Evolutionary conservation across 805 yeast genomes (phyloP).

Genomic region (Kazachstania taianensis): DNA sequence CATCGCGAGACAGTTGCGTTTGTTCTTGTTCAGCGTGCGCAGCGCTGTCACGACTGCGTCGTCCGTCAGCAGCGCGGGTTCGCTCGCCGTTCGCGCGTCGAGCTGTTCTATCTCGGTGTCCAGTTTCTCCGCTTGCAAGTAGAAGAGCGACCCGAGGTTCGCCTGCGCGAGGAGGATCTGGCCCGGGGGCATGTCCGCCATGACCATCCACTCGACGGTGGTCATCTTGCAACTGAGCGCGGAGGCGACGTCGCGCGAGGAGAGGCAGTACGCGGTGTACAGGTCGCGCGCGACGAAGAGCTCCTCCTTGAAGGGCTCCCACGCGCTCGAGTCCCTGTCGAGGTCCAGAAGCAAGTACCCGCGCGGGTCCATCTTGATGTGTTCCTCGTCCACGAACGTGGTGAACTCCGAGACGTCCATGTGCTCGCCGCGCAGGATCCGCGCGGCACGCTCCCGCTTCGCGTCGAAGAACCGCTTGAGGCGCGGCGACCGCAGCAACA

Average conservation of each 20-base stretch:
- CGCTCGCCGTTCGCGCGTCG: constrained; percentile 20
- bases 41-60: constrained; percentile 18
- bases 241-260: constrained; percentile 53
- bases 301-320: constrained; percentile 72
- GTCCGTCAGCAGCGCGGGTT: constrained; percentile 14
- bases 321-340: constrained; percentile 38
- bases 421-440: constrained; percentile 11
- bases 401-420: constrained; percentile 16
- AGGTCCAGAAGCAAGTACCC: constrained; percentile 27
- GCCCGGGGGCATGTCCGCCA: constrained; percentile 56
- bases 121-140: constrained; percentile 53
- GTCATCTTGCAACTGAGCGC: constrained; percentile 54
- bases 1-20: constrained; percentile 25
- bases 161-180: constrained; percentile 56
- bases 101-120: constrained; percentile 37
- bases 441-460: constrained; percentile 20
- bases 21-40: constrained; percentile 19
- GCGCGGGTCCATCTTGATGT: constrained; percentile 21
- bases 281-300: constrained; percentile 69
- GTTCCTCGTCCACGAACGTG: constrained; percentile 21
- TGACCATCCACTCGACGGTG: constrained; percentile 63
- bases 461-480: constrained; percentile 26
- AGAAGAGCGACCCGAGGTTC: constrained; percentile 59
- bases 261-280: constrained; percentile 58
- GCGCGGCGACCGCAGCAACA: constrained; percentile 35